Evolutionary conservation across 2,329 filamentous ascomycete species (phyloP).

Genomic region (Tolypocladium pustulatum): DNA sequence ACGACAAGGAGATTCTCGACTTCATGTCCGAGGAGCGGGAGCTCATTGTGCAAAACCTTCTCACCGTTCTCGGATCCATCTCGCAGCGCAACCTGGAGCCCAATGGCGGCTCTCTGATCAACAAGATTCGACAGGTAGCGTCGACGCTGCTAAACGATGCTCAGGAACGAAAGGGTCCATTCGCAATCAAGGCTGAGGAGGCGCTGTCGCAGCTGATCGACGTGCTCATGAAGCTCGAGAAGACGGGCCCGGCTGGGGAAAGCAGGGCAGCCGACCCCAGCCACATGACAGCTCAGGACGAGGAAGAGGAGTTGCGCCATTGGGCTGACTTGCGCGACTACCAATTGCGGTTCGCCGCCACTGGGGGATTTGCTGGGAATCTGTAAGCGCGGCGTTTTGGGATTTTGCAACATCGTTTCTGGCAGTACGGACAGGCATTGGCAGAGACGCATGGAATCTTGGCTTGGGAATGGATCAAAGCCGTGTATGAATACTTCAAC

Average conservation of each 20-base stretch:
- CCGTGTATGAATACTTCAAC: background rate
- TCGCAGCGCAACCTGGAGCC: conserved; percentile 77
- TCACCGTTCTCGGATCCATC: conserved; percentile 65
- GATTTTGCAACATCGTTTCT: background rate
- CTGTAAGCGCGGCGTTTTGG: conserved; percentile 5
- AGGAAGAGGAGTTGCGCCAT: conserved; percentile 64
- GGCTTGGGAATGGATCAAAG: background rate
- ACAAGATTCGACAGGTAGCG: conserved; percentile 77
- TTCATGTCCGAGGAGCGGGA: conserved; percentile 68
- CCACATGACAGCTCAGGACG: conserved; percentile 44
- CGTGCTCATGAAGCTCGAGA: conserved; percentile 64
- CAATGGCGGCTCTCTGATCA: conserved; percentile 55
- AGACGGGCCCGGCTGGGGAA: conserved; percentile 34
- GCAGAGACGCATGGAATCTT: background rate
- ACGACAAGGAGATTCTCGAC: conserved; percentile 41
- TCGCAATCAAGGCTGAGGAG: conserved; percentile 52
- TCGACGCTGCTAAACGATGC: conserved; percentile 61
- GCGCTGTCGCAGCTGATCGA: conserved; percentile 64
- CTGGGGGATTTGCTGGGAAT: conserved; percentile 40
- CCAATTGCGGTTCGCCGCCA: conserved; percentile 60
- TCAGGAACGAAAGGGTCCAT: conserved; percentile 37
- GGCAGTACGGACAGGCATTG: background rate
- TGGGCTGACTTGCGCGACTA: conserved; percentile 76
- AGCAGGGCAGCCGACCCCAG: conserved; percentile 18
- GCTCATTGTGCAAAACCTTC: conserved; percentile 68